phyloP scores from a whole-genome alignment of 192 early-diverging fungal species.

The Physocladia obscura region DNA sequence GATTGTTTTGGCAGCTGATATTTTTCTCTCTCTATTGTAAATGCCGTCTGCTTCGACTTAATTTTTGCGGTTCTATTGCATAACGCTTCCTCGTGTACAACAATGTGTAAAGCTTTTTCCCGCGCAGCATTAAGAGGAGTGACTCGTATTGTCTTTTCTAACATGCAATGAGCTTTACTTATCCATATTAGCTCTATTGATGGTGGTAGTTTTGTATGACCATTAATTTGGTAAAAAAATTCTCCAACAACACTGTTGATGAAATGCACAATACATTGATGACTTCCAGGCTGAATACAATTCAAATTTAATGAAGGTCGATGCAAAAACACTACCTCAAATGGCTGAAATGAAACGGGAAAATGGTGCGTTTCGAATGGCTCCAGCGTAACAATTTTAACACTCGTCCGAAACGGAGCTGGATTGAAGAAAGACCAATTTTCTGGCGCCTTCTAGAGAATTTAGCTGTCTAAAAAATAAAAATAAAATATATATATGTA shows the following conservation, averaged over 20 bases:
- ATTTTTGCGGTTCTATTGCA: not conserved
- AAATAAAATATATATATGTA: too few relatives aligned
- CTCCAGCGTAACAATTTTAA: slow-evolving; percentile 32
- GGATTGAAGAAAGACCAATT: too few relatives aligned
- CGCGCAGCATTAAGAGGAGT: slow-evolving; percentile 36
- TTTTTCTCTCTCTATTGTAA: slow-evolving; percentile 15
- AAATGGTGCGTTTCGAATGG: slow-evolving; percentile 21
- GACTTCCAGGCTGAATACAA: slow-evolving; percentile 38
- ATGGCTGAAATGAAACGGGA: slow-evolving; percentile 46
- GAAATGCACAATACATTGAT: slow-evolving; percentile 47
- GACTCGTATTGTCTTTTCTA: slow-evolving; percentile 51
- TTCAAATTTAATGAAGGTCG: too few relatives aligned
- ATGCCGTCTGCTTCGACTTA: slow-evolving; percentile 1
- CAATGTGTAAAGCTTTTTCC: slow-evolving; percentile 44
- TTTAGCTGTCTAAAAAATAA: too few relatives aligned
- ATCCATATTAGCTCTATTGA: slow-evolving; percentile 45
- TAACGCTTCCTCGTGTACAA: slow-evolving; percentile 16
- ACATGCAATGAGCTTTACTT: slow-evolving; percentile 29
- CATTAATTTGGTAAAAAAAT: slow-evolving; percentile 51
- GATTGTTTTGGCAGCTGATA: slow-evolving; percentile 38
- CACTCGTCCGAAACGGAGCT: slow-evolving; percentile 28
- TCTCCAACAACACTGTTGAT: slow-evolving; percentile 47
- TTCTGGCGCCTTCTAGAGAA: too few relatives aligned
- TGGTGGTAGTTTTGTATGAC: slow-evolving; percentile 29
- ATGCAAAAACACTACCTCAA: too few relatives aligned